phyloP scores from a whole-genome alignment of 257 asterid genomes.

The Verbena officinalis region DNA sequence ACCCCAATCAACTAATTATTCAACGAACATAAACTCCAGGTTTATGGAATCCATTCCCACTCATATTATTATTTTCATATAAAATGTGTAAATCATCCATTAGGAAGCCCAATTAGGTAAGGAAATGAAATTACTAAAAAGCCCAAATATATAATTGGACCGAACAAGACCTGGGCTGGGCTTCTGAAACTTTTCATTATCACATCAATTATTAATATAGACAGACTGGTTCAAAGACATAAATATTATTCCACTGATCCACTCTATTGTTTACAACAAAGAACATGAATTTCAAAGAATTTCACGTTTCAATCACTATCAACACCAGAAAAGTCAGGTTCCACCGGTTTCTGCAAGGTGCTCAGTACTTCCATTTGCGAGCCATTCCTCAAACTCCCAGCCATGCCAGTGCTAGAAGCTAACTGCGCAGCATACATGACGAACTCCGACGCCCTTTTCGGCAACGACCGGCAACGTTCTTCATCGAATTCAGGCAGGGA shows the following conservation, averaged over 20 bases:
- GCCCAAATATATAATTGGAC: no score
- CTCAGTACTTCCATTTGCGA: constrained; percentile 33
- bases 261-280: not conserved
- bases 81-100: no score
- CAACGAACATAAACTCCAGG: no score
- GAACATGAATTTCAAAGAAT: not conserved
- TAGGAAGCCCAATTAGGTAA: no score
- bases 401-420: constrained; percentile 39
- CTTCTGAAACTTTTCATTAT: no score
- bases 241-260: not conserved
- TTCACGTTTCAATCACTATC: constrained; percentile 31
- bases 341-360: constrained; percentile 57
- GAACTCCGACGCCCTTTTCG: constrained; percentile 40
- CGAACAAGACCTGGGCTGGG: no score
- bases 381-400: constrained; percentile 37
- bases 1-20: constrained; percentile 38
- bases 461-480: constrained; percentile 46
- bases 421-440: constrained; percentile 41
- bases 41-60: not conserved
- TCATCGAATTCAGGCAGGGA: not conserved
- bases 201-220: not conserved
- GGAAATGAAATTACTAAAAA: no score
- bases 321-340: constrained; percentile 58
- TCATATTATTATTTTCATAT: no score
- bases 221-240: not conserved